phyloP scores from a whole-genome alignment of 768 basidiomycete species.

The Cystoderma amianthinum region DNA sequence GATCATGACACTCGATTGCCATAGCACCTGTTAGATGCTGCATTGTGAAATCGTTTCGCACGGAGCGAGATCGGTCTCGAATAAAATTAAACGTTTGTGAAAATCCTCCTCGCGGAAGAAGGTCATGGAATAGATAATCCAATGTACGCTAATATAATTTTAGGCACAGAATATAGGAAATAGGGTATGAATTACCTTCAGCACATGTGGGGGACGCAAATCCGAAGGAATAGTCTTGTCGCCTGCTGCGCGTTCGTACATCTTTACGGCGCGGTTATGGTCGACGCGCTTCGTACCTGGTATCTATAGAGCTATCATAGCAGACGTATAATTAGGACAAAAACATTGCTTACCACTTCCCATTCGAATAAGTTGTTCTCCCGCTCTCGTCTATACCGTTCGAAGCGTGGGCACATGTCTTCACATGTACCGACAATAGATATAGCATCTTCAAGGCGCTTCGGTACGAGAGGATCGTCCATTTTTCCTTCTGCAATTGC shows the following conservation, averaged over 20 bases:
- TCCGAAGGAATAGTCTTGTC: conserved; percentile 91
- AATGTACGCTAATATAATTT: conserved; percentile 57
- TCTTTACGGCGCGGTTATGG: conserved; percentile 85
- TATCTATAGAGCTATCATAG: conserved; percentile 45
- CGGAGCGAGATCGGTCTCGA: conserved; percentile 84
- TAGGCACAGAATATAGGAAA: conserved; percentile 1
- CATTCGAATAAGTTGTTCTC: conserved; percentile 83
- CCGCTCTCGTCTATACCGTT: conserved; percentile 83
- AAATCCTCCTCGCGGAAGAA: conserved; percentile 67
- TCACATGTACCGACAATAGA: conserved; percentile 88
- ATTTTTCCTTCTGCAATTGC: conserved; percentile 83
- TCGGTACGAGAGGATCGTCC: conserved; percentile 77
- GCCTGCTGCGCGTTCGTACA: conserved; percentile 91
- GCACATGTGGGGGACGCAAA: conserved; percentile 77
- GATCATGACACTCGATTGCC: conserved; percentile 87
- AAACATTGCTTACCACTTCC: conserved; percentile 63
- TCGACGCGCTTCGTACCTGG: conserved; percentile 83
- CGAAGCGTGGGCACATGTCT: conserved; percentile 94
- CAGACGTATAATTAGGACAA: conserved; percentile 15
- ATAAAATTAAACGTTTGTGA: conserved; percentile 74
- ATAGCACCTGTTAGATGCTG: conserved; percentile 72
- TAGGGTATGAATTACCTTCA: conserved; percentile 47
- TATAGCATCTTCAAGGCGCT: conserved; percentile 83
- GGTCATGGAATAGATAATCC: conserved; percentile 86
- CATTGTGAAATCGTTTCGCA: conserved; percentile 92